Percentiles rank a stretch among this genome's conserved stretches.
These are phyloP conservation scores for Phytophthora tubulina DNA, from an alignment of 352 stramenopile genomes.

Conservation along the genomic window DNA sequence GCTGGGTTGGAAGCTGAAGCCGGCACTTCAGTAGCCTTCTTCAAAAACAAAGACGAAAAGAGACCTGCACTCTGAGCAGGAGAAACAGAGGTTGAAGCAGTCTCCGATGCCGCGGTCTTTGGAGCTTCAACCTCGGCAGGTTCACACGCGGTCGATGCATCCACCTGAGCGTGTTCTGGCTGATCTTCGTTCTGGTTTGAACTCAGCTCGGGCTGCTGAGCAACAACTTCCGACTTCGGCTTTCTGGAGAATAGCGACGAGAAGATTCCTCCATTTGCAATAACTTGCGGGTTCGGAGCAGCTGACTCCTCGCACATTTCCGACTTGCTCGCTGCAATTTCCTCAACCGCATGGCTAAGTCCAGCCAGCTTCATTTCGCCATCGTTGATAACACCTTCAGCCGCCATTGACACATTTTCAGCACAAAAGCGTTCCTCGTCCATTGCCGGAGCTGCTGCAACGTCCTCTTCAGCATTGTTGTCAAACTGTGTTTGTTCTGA, in stretches of 20 bases:
- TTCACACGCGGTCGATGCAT: constrained; percentile 1
- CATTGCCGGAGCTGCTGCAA: not conserved
- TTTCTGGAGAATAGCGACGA: constrained; percentile 31
- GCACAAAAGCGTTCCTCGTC: not conserved
- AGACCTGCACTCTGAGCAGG: constrained; percentile 18
- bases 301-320: not conserved
- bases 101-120: constrained; percentile 1
- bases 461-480: constrained; percentile 1
- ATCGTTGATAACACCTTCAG: not conserved
- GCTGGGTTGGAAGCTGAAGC: not conserved
- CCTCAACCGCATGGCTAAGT: not conserved
- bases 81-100: not conserved
- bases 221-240: constrained; percentile 16
- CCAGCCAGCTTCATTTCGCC: constrained; percentile 4
- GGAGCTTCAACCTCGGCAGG: not conserved
- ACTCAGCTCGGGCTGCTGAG: constrained; percentile 8
- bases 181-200: constrained; percentile 6
- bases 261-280: constrained; percentile 26
- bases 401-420: not conserved
- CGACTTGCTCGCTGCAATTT: not conserved
- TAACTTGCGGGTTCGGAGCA: not conserved
- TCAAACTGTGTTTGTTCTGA: not conserved
- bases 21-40: constrained; percentile 19
- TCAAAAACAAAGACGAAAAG: constrained; percentile 38
- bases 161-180: not conserved